A percentile compares a stretch with the other conserved stretches of the same genome.
phyloP scores from a whole-genome alignment of 306 rosid genomes.

The Cucurbita maxima region DNA sequence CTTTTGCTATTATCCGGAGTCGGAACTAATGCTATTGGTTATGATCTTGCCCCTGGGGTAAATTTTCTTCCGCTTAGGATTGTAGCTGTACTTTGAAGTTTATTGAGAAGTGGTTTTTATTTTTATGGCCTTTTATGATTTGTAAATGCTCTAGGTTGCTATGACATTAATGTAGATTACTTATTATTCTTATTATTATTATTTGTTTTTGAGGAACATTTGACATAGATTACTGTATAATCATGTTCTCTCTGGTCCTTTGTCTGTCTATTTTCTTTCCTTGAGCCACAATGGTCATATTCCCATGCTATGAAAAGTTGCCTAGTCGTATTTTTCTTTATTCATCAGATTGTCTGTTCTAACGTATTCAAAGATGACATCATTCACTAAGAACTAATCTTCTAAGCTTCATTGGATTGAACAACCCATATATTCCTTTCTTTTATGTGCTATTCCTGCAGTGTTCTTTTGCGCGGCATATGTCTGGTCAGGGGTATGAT shows the following conservation, averaged over 20 bases:
- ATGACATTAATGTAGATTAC: not conserved
- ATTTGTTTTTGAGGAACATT: not conserved
- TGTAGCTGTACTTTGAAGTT: not conserved
- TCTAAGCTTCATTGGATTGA: not conserved
- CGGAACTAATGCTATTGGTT: slow-evolving; percentile 95
- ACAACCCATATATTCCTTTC: not conserved
- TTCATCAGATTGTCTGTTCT: not conserved
- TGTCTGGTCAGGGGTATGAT: slow-evolving; percentile 88
- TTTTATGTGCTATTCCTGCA: slow-evolving; percentile 19
- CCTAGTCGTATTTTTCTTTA: not conserved
- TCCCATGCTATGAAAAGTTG: not conserved
- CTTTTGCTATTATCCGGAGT: slow-evolving; percentile 80
- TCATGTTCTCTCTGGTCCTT: not conserved
- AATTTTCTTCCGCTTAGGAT: not conserved
- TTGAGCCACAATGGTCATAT: not conserved
- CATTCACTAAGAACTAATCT: not conserved
- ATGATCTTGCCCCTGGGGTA: slow-evolving; percentile 88
- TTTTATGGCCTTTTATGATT: not conserved
- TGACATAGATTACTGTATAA: not conserved
- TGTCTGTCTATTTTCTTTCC: not conserved
- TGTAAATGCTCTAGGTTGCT: not conserved
- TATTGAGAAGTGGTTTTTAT: not conserved
- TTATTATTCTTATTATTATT: not conserved
- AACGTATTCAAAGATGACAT: not conserved
- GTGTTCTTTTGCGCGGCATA: slow-evolving; percentile 91